Conservation (phyloP, 306 rosid species). For the Gastrolobium villosum region DNA sequence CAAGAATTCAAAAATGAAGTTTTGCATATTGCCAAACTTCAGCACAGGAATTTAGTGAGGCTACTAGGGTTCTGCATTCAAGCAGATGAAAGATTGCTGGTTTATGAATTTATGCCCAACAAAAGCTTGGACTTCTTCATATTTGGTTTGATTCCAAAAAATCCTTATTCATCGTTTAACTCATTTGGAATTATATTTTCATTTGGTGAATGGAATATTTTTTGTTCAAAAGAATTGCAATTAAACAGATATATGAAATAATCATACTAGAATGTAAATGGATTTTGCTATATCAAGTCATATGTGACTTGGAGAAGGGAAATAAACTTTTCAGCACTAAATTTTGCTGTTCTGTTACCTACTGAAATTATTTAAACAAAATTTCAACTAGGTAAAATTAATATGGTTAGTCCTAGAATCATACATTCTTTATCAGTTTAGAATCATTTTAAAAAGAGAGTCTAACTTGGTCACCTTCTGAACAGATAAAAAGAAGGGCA, state of each 20-base stretch:
- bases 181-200: neutral
- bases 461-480: constrained; percentile 6
- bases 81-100: constrained; percentile 55
- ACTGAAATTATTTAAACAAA: neutral
- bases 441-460: neutral
- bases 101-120: constrained; percentile 62
- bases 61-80: constrained; percentile 62
- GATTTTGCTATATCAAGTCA: neutral
- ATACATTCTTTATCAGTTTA: neutral
- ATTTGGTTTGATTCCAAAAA: constrained; percentile 47
- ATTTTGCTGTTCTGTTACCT: neutral
- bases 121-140: constrained; percentile 60
- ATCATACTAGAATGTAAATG: neutral
- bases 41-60: constrained; percentile 67
- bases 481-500: constrained; percentile 37
- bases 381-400: neutral
- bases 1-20: constrained; percentile 66
- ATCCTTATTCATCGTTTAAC: neutral
- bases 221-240: neutral
- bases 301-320: constrained; percentile 3
- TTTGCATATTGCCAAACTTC: constrained; percentile 57
- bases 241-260: neutral
- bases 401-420: neutral
- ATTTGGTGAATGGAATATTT: neutral
- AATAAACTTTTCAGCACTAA: neutral